Percentiles rank a stretch among this genome's conserved stretches.
Conservation (phyloP, 2,329 filamentous ascomycete species). For the Furcasterigmium sp. region DNA sequence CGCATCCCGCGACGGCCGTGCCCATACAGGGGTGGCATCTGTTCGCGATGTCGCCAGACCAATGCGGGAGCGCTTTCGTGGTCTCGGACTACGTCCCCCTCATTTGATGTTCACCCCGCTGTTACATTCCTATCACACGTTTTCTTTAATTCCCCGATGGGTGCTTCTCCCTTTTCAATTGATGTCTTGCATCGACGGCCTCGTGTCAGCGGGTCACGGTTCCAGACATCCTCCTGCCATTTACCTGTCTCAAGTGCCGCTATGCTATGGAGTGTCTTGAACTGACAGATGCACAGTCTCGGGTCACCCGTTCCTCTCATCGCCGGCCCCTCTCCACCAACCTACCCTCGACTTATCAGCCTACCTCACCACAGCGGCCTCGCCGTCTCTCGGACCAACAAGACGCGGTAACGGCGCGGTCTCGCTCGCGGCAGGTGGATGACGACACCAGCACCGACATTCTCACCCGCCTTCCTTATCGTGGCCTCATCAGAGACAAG, state of each 20-base stretch:
- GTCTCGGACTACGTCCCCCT: no score
- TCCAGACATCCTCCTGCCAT: constrained; percentile 1
- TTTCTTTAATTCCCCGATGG: constrained; percentile 4
- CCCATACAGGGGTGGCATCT: not conserved
- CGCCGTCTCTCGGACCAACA: constrained; percentile 55
- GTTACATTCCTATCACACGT: constrained; percentile 1
- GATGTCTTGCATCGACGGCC: constrained; percentile 7
- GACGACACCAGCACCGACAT: constrained; percentile 32
- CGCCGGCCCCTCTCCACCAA: constrained; percentile 50
- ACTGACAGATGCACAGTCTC: constrained; percentile 35
- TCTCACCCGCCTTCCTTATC: constrained; percentile 38
- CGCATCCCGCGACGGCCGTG: constrained; percentile 2
- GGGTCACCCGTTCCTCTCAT: constrained; percentile 38
- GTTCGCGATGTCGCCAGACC: not conserved
- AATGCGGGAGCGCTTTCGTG: no score
- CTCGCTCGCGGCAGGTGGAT: constrained; percentile 32
- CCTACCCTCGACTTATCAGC: constrained; percentile 39
- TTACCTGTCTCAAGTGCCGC: not conserved
- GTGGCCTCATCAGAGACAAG: constrained; percentile 36
- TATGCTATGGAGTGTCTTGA: constrained; percentile 7
- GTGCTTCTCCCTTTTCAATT: constrained; percentile 1
- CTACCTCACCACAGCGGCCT: constrained; percentile 43
- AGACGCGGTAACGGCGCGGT: constrained; percentile 33
- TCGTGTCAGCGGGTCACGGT: not conserved
- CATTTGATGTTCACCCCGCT: constrained; percentile 1